phyloP scores from a whole-genome alignment of 345 rosid genomes.

The Hirschfeldia incana region DNA sequence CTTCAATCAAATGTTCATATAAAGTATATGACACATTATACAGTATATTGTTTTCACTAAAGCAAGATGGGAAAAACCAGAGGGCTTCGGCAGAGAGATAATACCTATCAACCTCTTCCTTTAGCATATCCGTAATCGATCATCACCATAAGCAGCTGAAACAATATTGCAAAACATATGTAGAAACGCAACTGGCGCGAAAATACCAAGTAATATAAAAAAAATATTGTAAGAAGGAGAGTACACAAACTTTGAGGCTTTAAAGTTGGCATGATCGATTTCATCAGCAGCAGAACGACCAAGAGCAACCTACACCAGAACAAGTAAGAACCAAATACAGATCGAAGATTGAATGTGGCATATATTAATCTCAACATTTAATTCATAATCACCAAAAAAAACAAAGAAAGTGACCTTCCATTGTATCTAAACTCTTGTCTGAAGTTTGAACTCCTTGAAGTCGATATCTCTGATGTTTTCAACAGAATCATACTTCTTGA shows the following conservation, averaged over 20 bases:
- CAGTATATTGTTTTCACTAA: neutral
- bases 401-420: conserved; percentile 61
- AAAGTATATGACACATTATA: too few relatives aligned
- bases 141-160: conserved; percentile 71
- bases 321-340: neutral
- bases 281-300: conserved; percentile 88
- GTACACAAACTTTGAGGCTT: conserved; percentile 70
- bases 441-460: too few relatives aligned
- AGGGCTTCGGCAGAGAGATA: neutral
- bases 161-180: conserved; percentile 6
- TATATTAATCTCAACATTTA: neutral
- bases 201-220: neutral
- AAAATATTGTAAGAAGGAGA: neutral
- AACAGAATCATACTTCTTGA: too few relatives aligned
- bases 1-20: too few relatives aligned
- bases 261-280: conserved; percentile 66
- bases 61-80: neutral
- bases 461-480: neutral
- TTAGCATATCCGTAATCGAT: conserved; percentile 80
- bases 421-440: too few relatives aligned
- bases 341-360: too few relatives aligned
- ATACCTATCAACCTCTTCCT: conserved; percentile 85
- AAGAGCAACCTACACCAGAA: conserved; percentile 81
- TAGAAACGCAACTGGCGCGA: neutral
- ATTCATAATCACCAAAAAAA: neutral